Evolutionary conservation across 2,329 filamentous ascomycete species (phyloP), one percentile per base, ranked within the genome.

Genomic region (Macroventuria anomochaeta): DNA sequence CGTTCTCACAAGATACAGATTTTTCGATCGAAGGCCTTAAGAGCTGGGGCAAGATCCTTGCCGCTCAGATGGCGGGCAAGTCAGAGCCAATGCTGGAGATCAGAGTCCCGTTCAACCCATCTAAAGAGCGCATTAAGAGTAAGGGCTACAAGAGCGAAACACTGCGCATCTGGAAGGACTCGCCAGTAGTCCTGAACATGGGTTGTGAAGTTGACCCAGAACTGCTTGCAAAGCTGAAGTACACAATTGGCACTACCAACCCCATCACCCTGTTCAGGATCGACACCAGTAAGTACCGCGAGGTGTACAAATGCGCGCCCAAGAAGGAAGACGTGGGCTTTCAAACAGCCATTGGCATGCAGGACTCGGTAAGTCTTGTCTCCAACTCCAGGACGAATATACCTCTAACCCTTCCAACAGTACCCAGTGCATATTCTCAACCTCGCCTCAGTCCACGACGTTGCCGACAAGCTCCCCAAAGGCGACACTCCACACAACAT

Each of bases 381-480:
- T 25, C n/a, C 3, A 8, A 21, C 10, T 12, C 17, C 15, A 43
- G 13, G 7, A n/a, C n/a, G 17, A 12, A 15, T 5, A 13, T 44
- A 11, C 56, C 12, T 75, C 40, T 39, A 33, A 51, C 7, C 5
- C 20, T 38, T 39, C 7, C 31, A 38, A 18, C 21, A 88, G 84
- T 91, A 89, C 68, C 88, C 89, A 1, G 76, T 92, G 13, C 86
- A 90, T 60, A 75, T 92, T 34, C 74, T 90, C 44, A 90, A 84
- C 61, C 71, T 91, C 15, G 80, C 81, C 38, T 89, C 85, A 58
- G 78, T 91, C 18, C 81, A 82, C 41, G 81, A 85, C 41, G 79
- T 90, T 21, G 83, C 86, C 54, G 73, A 77, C 2, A 77, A 83
- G 39, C 79, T 90, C 7, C 78, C 81, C 1, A 80, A 80, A 49